phyloP scores from a whole-genome alignment of 352 stramenopile genomes.

The Vaucheria bursata region DNA sequence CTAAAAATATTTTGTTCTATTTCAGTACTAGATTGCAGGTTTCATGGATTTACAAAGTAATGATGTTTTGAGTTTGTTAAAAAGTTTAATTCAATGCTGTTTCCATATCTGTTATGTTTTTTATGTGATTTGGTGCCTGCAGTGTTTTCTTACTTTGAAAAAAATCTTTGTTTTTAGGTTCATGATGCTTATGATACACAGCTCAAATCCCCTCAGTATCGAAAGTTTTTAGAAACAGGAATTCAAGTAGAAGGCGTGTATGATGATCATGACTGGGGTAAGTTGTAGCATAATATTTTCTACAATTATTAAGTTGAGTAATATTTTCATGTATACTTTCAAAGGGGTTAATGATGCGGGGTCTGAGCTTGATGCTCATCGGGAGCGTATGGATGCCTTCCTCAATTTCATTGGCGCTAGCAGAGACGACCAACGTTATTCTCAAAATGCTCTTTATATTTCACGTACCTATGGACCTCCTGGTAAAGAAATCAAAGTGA shows the following conservation, averaged over 20 bases:
- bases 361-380: not conserved
- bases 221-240: slow-evolving; percentile 6
- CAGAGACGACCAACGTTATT: not conserved
- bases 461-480: slow-evolving; percentile 18
- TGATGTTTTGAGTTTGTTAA: no score
- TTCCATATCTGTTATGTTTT: no score
- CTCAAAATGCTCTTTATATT: slow-evolving; percentile 15
- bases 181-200: slow-evolving; percentile 13
- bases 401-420: slow-evolving; percentile 31
- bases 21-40: no score
- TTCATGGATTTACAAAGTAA: no score
- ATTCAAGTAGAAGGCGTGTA: slow-evolving; percentile 13
- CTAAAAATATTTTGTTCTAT: no score
- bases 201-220: slow-evolving; percentile 11
- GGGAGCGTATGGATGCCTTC: slow-evolving; percentile 19
- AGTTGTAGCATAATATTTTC: not conserved
- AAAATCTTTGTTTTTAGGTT: no score
- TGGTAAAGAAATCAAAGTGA: slow-evolving; percentile 23
- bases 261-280: slow-evolving; percentile 28
- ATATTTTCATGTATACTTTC: not conserved
- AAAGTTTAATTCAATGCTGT: no score
- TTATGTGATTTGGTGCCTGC: no score
- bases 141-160: no score
- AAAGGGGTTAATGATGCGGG: slow-evolving; percentile 11
- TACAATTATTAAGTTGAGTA: slow-evolving; percentile 2